Conservation (phyloP, 1,284 basidiomycete species). For the Leccinum huronense region DNA sequence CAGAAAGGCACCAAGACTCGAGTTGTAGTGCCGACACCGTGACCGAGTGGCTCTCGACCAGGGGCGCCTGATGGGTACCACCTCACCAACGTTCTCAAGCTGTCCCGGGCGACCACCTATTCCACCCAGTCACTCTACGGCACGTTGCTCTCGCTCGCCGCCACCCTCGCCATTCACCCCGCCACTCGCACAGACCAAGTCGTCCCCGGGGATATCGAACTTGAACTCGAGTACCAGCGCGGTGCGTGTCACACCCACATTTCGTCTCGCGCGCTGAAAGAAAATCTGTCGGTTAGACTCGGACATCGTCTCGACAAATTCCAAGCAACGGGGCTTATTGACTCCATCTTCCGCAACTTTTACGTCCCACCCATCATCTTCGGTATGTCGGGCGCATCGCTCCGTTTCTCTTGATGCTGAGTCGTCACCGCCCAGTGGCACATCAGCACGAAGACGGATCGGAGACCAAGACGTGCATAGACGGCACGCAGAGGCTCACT, state of each 20-base stretch:
- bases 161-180: not conserved
- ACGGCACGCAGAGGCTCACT: constrained; percentile 77
- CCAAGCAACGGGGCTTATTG: constrained; percentile 70
- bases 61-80: constrained; percentile 38
- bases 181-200: constrained; percentile 53
- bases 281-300: not conserved
- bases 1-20: too few species aligned
- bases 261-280: too few species aligned
- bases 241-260: constrained; percentile 38
- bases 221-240: constrained; percentile 75
- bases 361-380: constrained; percentile 77
- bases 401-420: not conserved
- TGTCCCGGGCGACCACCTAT: constrained; percentile 65
- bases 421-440: constrained; percentile 15
- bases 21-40: too few species aligned
- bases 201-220: constrained; percentile 43
- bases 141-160: constrained; percentile 24
- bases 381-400: constrained; percentile 37
- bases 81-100: constrained; percentile 55
- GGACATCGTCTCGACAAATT: constrained; percentile 66
- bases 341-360: constrained; percentile 70
- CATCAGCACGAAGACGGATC: constrained; percentile 53
- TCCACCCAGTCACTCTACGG: constrained; percentile 66
- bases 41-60: constrained; percentile 18
- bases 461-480: constrained; percentile 66